Evolutionary conservation across 2,329 filamentous ascomycete genomes (phyloP), one percentile per base, ranked within the genome.

Genomic region (Pseudogymnoascus sp.): DNA sequence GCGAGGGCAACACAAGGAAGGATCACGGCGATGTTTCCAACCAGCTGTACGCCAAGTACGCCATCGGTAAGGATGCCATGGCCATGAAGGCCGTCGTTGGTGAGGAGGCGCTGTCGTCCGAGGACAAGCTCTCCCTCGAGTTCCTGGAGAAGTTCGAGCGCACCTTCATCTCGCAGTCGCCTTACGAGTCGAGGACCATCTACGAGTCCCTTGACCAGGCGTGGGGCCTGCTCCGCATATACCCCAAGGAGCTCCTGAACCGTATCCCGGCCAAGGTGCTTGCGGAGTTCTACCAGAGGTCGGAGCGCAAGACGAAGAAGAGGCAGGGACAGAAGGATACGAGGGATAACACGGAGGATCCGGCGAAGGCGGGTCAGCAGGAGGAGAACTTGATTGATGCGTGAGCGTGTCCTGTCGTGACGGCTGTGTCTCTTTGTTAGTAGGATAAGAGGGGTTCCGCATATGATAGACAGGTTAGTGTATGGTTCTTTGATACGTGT

Each of bases 71-170:
- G 83, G 95, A 99, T 73, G 95, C 95, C 19, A 93, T 96, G 38
- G 89, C 92, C 75, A 99, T 99, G 95, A 99, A 97, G 82, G 95
- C 95, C 66, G 95, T 99, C 76, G 95, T 99, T 65, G 95, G 95
- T 80, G 96, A 99, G 79, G 95, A 99, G 77, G 95, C 95, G 35
- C 79, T 99, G 73, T 96, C 92, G 29, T 85, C 90, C 62, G 95
- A 99, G 79, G 95, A 99, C 80, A 97, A 97, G 82, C 86, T 97
- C 64, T 96, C 93, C 7, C 85, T 99, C 38, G 95, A 99, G 77
- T 99, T 99, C 82, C 80, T 99, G 71, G 93, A 97, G 74, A 97
- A 97, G 80, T 99, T 99, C 74, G 95, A 99, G 81, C 88, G 90
- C 67, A 91, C 89, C 64, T 99, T 97, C 78, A 96, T 99, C 76